These are phyloP conservation scores for Litsea cubeba DNA, from an alignment of 164 flowering plant species.

Conservation along the genomic window DNA sequence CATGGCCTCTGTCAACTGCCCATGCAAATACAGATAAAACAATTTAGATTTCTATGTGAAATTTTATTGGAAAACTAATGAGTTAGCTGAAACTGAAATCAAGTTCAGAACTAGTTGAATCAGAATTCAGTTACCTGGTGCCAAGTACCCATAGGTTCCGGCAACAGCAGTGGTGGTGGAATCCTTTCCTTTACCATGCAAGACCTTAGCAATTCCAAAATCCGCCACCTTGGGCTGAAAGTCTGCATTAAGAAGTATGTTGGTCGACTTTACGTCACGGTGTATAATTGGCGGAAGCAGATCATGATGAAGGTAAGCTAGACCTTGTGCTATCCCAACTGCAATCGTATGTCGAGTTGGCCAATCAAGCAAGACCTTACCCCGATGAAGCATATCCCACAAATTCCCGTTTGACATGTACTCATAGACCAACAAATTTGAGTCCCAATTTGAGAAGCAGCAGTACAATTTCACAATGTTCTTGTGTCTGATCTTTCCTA, in stretches of 20 bases:
- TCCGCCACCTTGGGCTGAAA: slow-evolving; percentile 91
- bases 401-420: slow-evolving; percentile 96
- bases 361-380: slow-evolving; percentile 62
- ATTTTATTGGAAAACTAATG: background rate
- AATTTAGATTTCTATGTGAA: background rate
- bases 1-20: background rate
- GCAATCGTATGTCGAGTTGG: slow-evolving; percentile 81
- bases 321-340: slow-evolving; percentile 84
- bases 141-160: slow-evolving; percentile 93
- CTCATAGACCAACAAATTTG: slow-evolving; percentile 76
- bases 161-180: slow-evolving; percentile 72
- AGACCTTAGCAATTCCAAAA: slow-evolving; percentile 91
- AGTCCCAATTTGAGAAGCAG: slow-evolving; percentile 65
- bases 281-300: slow-evolving; percentile 74
- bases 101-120: background rate
- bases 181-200: slow-evolving; percentile 77
- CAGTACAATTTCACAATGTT: slow-evolving; percentile 86
- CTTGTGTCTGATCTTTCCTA: slow-evolving; percentile 88
- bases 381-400: slow-evolving; percentile 83
- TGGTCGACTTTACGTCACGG: slow-evolving; percentile 88
- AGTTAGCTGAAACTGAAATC: background rate
- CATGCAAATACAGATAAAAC: background rate
- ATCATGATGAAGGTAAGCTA: slow-evolving; percentile 95
- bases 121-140: slow-evolving; percentile 63
- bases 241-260: slow-evolving; percentile 70